These are phyloP conservation scores for Sugiyamaella lignohabitans DNA, from an alignment of 805 yeast genomes.

Conservation along the genomic window DNA sequence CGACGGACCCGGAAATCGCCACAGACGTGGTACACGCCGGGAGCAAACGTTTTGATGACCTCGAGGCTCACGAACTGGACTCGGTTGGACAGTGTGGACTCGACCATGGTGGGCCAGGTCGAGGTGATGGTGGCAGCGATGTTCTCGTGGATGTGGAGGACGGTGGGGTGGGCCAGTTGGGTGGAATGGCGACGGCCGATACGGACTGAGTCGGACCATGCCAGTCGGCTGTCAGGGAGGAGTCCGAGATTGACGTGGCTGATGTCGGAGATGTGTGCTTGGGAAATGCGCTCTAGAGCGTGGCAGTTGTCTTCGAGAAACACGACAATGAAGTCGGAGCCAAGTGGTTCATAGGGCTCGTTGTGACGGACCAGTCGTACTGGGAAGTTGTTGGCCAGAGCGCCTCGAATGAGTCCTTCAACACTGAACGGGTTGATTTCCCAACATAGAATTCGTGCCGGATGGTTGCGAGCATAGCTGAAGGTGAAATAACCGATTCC, in stretches of 20 bases:
- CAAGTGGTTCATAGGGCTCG: slow-evolving; percentile 30
- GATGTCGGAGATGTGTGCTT: slow-evolving; percentile 23
- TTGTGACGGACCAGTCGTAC: slow-evolving; percentile 33
- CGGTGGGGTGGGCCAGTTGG: slow-evolving; percentile 4
- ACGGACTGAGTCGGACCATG: slow-evolving; percentile 48
- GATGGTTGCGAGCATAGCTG: slow-evolving; percentile 52
- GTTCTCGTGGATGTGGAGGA: slow-evolving; percentile 69
- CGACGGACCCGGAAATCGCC: slow-evolving; percentile 33
- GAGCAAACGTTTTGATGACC: slow-evolving; percentile 77
- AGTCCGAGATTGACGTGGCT: slow-evolving; percentile 72
- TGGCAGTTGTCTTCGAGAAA: slow-evolving; percentile 59
- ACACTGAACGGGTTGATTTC: slow-evolving; percentile 82
- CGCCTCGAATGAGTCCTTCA: slow-evolving; percentile 59
- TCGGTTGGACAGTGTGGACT: slow-evolving; percentile 2
- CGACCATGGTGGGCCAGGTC: slow-evolving; percentile 26
- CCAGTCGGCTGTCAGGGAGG: slow-evolving; percentile 59
- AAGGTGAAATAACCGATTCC: slow-evolving; percentile 85
- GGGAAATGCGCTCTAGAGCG: slow-evolving; percentile 36
- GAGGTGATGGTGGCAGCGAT: slow-evolving; percentile 43
- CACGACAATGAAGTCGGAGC: slow-evolving; percentile 38
- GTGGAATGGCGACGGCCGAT: slow-evolving; percentile 13
- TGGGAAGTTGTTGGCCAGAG: slow-evolving; percentile 39
- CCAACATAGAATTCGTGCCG: slow-evolving; percentile 60
- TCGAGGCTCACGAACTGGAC: slow-evolving; percentile 41
- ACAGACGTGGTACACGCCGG: slow-evolving; percentile 77